These are phyloP conservation scores for Hysterium pulicare DNA, from an alignment of 2,329 filamentous ascomycete species.

Conservation along the genomic window DNA sequence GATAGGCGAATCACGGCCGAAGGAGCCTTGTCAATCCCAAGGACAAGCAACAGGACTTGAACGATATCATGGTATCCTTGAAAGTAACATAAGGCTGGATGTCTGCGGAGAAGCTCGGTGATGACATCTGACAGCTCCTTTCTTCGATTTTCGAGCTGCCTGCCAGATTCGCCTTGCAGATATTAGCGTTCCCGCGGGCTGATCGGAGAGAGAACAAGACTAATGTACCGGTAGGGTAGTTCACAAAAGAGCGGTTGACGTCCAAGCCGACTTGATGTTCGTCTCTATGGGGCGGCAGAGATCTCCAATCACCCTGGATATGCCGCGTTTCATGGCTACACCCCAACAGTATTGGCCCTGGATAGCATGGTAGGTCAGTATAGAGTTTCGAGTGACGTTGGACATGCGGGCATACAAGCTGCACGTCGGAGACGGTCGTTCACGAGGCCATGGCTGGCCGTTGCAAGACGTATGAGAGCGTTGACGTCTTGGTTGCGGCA, in stretches of 20 bases:
- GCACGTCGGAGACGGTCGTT: constrained; percentile 59
- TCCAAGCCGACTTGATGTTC: constrained; percentile 90
- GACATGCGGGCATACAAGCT: constrained; percentile 63
- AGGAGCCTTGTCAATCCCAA: constrained; percentile 61
- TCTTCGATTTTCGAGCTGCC: constrained; percentile 69
- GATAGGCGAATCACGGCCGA: constrained; percentile 76
- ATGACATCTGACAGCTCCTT: constrained; percentile 77
- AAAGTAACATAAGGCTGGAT: constrained; percentile 89
- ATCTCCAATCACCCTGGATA: constrained; percentile 49
- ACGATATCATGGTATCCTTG: constrained; percentile 99
- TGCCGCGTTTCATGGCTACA: constrained; percentile 19
- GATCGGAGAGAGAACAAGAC: constrained; percentile 26
- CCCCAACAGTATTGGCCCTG: constrained; percentile 61
- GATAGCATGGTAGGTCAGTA: constrained; percentile 11
- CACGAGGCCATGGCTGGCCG: constrained; percentile 44
- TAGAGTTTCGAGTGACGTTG: neutral
- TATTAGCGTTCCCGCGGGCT: neutral
- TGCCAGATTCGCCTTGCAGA: constrained; percentile 61
- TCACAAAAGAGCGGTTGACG: constrained; percentile 93
- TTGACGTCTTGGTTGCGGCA: constrained; percentile 40
- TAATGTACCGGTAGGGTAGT: constrained; percentile 85
- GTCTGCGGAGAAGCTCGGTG: constrained; percentile 69
- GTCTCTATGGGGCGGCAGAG: constrained; percentile 74
- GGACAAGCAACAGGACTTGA: constrained; percentile 86
- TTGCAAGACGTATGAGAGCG: constrained; percentile 42